phyloP scores from a whole-genome alignment of 2,329 filamentous ascomycete genomes.

The Xylariaceae sp. region DNA sequence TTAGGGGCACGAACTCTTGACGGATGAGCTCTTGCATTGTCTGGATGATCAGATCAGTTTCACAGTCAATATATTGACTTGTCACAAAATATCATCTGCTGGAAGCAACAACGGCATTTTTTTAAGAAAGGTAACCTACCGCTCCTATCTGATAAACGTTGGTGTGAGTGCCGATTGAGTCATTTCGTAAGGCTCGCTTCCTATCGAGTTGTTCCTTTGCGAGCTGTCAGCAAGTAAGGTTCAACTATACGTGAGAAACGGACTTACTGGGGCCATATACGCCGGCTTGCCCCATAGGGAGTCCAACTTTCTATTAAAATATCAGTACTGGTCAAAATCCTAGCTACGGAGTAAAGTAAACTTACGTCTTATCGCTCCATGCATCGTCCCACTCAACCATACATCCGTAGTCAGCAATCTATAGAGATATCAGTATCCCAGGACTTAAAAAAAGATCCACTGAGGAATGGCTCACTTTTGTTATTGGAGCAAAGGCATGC shows the following conservation, averaged over 20 bases:
- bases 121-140: slow-evolving; percentile 4
- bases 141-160: slow-evolving; percentile 25
- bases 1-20: rapidly evolving
- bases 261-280: slow-evolving; percentile 22
- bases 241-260: not conserved
- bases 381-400: slow-evolving; percentile 19
- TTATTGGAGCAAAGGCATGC: not conserved
- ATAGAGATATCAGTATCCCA: not conserved
- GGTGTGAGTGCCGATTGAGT: not conserved
- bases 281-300: slow-evolving; percentile 2
- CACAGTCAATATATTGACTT: not conserved
- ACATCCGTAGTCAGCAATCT: slow-evolving; percentile 27
- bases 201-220: slow-evolving; percentile 13
- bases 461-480: slow-evolving; percentile 7
- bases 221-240: not conserved
- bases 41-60: slow-evolving; percentile 1
- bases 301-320: not conserved
- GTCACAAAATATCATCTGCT: not conserved
- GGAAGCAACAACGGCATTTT: not conserved
- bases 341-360: not conserved
- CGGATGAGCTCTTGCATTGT: slow-evolving; percentile 24
- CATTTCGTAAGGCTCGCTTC: not conserved
- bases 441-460: not conserved
- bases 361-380: slow-evolving; percentile 1
- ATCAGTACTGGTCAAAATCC: not conserved